These are phyloP conservation scores for Pezicula rhizophila DNA, from an alignment of 2,329 filamentous ascomycete species.

Conservation along the genomic window DNA sequence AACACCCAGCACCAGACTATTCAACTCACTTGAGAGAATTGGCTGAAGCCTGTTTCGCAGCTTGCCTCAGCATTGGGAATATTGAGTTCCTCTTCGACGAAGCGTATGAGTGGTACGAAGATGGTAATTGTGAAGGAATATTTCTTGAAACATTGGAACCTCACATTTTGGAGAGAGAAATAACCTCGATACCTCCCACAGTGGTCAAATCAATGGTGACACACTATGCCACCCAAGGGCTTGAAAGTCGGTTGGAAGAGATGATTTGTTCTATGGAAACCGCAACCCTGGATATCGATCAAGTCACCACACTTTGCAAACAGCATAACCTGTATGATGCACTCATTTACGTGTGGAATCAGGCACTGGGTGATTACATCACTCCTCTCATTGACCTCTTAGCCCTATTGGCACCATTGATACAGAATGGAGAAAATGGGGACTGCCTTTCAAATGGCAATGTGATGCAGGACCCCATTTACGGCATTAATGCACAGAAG, in stretches of 20 bases:
- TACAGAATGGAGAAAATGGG: slow-evolving; percentile 49
- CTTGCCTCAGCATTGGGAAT: slow-evolving; percentile 72
- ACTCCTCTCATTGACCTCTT: slow-evolving; percentile 84
- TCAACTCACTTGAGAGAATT: slow-evolving; percentile 63
- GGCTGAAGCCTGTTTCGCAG: slow-evolving; percentile 75
- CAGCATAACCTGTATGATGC: slow-evolving; percentile 91
- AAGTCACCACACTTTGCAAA: slow-evolving; percentile 85
- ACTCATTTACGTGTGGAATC: slow-evolving; percentile 94
- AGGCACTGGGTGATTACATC: slow-evolving; percentile 81
- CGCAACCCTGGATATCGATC: slow-evolving; percentile 84
- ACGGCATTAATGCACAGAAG: slow-evolving; percentile 72
- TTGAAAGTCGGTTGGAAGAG: slow-evolving; percentile 78
- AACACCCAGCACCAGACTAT: slow-evolving; percentile 31
- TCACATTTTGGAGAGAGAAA: slow-evolving; percentile 73
- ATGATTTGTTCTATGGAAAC: slow-evolving; percentile 92
- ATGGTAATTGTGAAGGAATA: slow-evolving; percentile 62
- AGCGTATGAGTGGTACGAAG: slow-evolving; percentile 85
- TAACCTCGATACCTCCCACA: slow-evolving; percentile 70
- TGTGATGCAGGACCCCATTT: slow-evolving; percentile 53
- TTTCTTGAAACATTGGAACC: slow-evolving; percentile 88
- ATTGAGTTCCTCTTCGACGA: slow-evolving; percentile 84
- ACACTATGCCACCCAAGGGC: slow-evolving; percentile 71
- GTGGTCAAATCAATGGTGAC: slow-evolving; percentile 81
- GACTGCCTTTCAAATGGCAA: slow-evolving; percentile 46
- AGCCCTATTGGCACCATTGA: slow-evolving; percentile 56